A percentile compares a stretch with the other conserved stretches of the same genome.
Conservation (phyloP, 257 asterid species). For the Cinchona pubescens region DNA sequence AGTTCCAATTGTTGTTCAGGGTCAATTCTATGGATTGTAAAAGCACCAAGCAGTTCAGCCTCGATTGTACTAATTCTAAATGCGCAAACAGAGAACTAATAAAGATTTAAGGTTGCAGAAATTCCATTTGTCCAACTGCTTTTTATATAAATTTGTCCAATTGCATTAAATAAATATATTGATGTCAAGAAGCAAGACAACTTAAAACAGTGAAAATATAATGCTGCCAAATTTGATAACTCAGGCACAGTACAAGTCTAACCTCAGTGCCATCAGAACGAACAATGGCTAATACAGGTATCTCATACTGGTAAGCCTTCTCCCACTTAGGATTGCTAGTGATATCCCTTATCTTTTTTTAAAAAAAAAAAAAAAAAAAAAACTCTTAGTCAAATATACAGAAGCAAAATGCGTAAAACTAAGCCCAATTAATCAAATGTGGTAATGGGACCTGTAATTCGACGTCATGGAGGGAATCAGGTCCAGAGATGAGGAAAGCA, state of each 20-base stretch:
- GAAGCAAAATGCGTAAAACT: neutral
- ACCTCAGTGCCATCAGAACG: constrained; percentile 84
- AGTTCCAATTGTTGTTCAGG: neutral
- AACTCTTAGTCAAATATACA: too few relatives aligned
- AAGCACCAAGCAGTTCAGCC: too few relatives aligned
- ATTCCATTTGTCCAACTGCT: too few relatives aligned
- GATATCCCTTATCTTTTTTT: constrained; percentile 86
- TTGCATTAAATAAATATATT: neutral
- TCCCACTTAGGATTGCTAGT: constrained; percentile 83
- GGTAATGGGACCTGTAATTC: constrained; percentile 49
- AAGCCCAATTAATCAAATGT: neutral
- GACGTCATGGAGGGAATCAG: constrained; percentile 45
- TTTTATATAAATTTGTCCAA: too few relatives aligned
- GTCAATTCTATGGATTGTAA: too few relatives aligned
- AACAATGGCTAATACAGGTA: constrained; percentile 80
- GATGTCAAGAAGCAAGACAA: neutral
- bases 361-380: constrained; percentile 9
- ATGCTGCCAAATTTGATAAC: neutral
- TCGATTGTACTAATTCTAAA: neutral
- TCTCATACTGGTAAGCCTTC: constrained; percentile 89
- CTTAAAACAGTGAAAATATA: too few relatives aligned
- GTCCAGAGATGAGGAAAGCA: constrained; percentile 62
- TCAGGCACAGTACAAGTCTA: constrained; percentile 1
- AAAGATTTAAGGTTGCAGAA: neutral
- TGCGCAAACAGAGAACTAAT: neutral